Evolutionary conservation across 805 yeast species (phyloP).

Genomic region (Metschnikowia shivogae): DNA sequence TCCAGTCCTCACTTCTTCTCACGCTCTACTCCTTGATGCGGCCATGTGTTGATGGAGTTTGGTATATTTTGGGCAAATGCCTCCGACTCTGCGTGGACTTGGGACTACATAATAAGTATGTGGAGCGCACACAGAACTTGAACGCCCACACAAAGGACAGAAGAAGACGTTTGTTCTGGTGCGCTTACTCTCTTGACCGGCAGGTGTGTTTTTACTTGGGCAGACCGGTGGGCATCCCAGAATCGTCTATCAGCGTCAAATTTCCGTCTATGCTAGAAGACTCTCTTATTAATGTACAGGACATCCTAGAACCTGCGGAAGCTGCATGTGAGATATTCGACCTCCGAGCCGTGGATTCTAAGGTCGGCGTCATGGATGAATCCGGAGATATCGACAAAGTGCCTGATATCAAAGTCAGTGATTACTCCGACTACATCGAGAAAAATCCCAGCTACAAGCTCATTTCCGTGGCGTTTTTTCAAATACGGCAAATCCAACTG

Average conservation of each 20-base stretch:
- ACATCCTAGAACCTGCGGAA: conserved; percentile 11
- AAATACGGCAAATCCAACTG: conserved; percentile 69
- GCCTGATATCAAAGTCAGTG: conserved; percentile 17
- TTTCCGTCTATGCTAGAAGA: conserved; percentile 79
- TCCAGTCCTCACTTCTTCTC: conserved; percentile 67
- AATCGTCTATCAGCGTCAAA: conserved; percentile 64
- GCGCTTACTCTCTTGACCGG: conserved; percentile 79
- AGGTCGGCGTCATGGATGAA: background rate
- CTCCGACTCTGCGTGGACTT: conserved; percentile 76
- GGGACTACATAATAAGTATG: conserved; percentile 70
- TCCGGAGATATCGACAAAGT: background rate
- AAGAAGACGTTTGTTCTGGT: conserved; percentile 69
- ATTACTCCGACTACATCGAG: conserved; percentile 24
- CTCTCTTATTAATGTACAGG: conserved; percentile 44
- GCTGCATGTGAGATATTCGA: conserved; percentile 7
- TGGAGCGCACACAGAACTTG: conserved; percentile 25
- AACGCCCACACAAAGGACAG: conserved; percentile 62
- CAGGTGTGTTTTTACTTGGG: conserved; percentile 84
- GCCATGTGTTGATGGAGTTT: conserved; percentile 87
- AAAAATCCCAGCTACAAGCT: conserved; percentile 58
- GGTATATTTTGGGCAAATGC: conserved; percentile 84
- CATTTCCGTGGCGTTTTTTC: conserved; percentile 63
- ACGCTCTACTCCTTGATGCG: conserved; percentile 79
- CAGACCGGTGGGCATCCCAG: conserved; percentile 86
- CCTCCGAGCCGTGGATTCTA: background rate